phyloP scores from a whole-genome alignment of 2,329 filamentous ascomycete species.

The Ophidiomyces ophidiicola region DNA sequence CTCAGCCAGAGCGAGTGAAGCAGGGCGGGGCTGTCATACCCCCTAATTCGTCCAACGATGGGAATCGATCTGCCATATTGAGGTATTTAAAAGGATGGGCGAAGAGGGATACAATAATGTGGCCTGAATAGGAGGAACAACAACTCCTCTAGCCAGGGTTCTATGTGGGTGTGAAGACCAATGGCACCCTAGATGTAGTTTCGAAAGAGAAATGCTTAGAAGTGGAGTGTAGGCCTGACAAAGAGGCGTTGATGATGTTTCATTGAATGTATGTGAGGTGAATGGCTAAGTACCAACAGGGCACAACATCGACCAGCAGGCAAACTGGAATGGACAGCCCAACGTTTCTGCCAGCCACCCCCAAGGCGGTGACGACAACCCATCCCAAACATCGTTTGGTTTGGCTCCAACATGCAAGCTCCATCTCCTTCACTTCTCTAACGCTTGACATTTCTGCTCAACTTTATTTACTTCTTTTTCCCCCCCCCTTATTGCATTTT shows the following conservation, averaged over 20 bases:
- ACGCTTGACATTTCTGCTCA: too few relatives aligned
- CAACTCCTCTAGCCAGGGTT: not conserved
- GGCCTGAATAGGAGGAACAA: conserved; percentile 2
- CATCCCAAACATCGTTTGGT: too few relatives aligned
- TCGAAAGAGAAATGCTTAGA: too few relatives aligned
- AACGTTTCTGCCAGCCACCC: conserved; percentile 2
- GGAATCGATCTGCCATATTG: conserved; percentile 64
- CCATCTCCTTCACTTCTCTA: too few relatives aligned
- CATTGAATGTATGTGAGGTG: not conserved
- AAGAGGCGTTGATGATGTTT: conserved; percentile 5
- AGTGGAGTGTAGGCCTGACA: too few relatives aligned
- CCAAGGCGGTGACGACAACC: conserved; percentile 1
- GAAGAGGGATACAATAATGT: conserved; percentile 11
- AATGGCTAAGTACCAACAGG: too few relatives aligned
- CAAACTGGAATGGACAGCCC: too few relatives aligned
- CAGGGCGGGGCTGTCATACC: conserved; percentile 17
- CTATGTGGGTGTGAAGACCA: not conserved
- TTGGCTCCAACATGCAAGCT: too few relatives aligned
- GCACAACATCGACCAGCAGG: too few relatives aligned
- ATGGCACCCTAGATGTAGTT: not conserved
- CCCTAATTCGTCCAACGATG: conserved; percentile 61
- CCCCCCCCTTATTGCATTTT: not conserved
- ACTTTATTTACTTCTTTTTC: too few relatives aligned
- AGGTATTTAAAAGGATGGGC: conserved; percentile 8
- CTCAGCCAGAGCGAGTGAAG: not conserved